Conservation (phyloP, 306 rosid species). For the Chamaecrista fasciculata region DNA sequence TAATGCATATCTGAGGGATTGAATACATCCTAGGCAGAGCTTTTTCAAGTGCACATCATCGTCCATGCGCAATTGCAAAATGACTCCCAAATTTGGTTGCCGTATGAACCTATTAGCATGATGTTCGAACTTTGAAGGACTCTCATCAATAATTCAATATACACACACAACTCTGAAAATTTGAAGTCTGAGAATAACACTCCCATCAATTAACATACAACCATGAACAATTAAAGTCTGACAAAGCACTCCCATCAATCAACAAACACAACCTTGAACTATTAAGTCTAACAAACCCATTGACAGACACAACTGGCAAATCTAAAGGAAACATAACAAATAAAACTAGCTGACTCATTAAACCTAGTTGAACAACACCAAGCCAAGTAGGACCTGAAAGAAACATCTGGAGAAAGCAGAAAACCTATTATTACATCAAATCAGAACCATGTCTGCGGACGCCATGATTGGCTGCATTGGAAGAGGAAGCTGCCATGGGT, state of each 20-base stretch:
- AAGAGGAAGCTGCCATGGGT: conserved; percentile 65
- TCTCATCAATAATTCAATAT: too few relatives aligned
- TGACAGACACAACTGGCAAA: background rate
- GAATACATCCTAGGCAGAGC: background rate
- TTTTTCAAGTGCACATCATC: background rate
- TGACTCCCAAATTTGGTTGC: too few relatives aligned
- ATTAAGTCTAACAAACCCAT: background rate
- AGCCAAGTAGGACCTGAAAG: background rate
- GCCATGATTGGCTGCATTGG: conserved; percentile 46
- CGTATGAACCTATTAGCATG: too few relatives aligned
- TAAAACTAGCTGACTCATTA: background rate
- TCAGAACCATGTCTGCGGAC: conserved; percentile 51
- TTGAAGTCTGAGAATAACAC: too few relatives aligned
- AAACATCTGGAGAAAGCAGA: background rate
- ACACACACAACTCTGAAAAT: too few relatives aligned
- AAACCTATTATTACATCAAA: conserved; percentile 26
- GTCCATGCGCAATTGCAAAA: too few relatives aligned
- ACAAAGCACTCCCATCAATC: background rate
- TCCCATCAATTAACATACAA: background rate
- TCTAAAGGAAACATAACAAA: background rate
- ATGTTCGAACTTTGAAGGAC: too few relatives aligned
- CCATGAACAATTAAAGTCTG: background rate
- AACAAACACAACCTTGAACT: background rate
- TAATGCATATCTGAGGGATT: too few relatives aligned
- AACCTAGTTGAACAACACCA: background rate